Base-by-base conservation (phyloP, 805 yeast genomes). In the Tetrapisispora pingtungensis region DNA sequence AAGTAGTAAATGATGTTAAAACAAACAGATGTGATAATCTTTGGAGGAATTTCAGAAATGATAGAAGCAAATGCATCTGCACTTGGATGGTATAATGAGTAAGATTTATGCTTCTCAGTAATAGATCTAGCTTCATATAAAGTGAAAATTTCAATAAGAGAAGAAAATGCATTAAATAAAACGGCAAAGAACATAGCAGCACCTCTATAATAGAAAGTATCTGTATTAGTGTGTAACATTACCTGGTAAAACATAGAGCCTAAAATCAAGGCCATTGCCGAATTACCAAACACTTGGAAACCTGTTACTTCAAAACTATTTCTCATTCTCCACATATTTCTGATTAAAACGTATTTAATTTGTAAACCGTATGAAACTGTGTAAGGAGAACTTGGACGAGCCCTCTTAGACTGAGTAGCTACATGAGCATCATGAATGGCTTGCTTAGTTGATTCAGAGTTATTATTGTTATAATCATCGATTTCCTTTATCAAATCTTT, bases 1-100 rank as follows among this genome's bases (percentile, higher is more conserved):
- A 77, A 79, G 59, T 78, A 79, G 46, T 66, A 64, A 13, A 70
- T 57, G 40, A 78, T 53, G 52, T 72, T 71, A 66, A 79, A 78
- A 3, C 64, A 58, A 33, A 75, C 49, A 26, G 72, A 62, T 15
- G 69, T 62, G 12, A 66, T 33, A 17, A 75, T 35, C 54, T 77
- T 76, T 40, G 69, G 57, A 4, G 83, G 84, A 31, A 78, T 49
- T 52, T 80, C 82, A 8, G 81, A 69, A n/a, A 78, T 49, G 45
- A 80, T 69, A 2, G 80, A 73, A 0, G 84, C 80, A 36, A 80
- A 53, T 0, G 85, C 82, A 53, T 80, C 81, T 5, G 85, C 80
- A 43, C 77, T 66, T 12, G 83, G 81, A 49, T 73, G 79, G 51
- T 78, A 78, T 33, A 79, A 57, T 1, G 80, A 77, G 51, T 71